Percentiles rank a stretch among this genome's conserved stretches.
Conservation (phyloP, 2,329 filamentous ascomycete species). For the Hortaea werneckii region DNA sequence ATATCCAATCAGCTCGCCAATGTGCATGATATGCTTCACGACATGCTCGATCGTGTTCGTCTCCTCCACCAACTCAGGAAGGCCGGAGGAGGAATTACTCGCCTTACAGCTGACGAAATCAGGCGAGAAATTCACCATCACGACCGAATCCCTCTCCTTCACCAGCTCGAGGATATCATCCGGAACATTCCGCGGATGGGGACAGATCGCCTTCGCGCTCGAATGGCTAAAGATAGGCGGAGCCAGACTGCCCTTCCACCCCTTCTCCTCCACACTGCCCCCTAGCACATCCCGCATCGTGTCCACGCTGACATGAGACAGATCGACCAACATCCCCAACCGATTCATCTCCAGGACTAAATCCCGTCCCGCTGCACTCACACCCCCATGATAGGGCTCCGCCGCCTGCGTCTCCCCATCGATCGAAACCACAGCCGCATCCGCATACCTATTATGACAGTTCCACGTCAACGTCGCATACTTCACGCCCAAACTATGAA, state of each 20-base stretch:
- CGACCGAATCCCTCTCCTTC: conserved; percentile 59
- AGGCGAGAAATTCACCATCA: conserved; percentile 86
- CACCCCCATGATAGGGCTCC: conserved; percentile 56
- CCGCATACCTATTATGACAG: conserved; percentile 82
- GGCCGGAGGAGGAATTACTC: conserved; percentile 44
- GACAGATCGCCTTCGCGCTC: conserved; percentile 68
- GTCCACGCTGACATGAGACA: conserved; percentile 66
- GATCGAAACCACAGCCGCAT: conserved; percentile 61
- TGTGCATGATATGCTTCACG: conserved; percentile 69
- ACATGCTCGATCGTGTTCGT: conserved; percentile 70
- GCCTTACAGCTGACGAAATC: conserved; percentile 67
- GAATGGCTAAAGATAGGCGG: conserved; percentile 87
- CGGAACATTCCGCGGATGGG: conserved; percentile 82
- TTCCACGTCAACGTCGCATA: conserved; percentile 89
- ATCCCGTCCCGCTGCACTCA: conserved; percentile 58
- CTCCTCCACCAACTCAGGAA: conserved; percentile 57
- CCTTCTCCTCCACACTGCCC: conserved; percentile 30
- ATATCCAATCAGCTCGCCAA: conserved; percentile 74
- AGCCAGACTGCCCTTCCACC: conserved; percentile 63
- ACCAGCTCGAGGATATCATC: conserved; percentile 73
- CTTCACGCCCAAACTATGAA: conserved; percentile 67
- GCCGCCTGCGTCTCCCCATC: conserved; percentile 30
- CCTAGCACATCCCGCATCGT: conserved; percentile 79
- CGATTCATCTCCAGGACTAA: conserved; percentile 87
- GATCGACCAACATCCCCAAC: conserved; percentile 85